Percentiles rank a stretch among this genome's conserved stretches.
These are phyloP conservation scores for California macrophylla DNA, from an alignment of 441 rosid genomes.

Conservation along the genomic window DNA sequence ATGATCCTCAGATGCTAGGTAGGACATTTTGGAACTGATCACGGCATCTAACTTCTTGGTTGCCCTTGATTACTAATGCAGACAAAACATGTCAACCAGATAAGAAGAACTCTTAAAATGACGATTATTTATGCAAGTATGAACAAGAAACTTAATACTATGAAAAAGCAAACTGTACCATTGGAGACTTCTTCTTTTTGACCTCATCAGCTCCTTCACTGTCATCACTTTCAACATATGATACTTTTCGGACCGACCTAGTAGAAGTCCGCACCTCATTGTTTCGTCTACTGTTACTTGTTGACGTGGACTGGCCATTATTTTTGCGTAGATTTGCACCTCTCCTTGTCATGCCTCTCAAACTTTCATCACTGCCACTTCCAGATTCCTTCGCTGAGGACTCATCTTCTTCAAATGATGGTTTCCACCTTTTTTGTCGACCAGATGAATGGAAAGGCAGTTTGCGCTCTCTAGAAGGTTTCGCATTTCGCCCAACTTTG, in stretches of 20 bases:
- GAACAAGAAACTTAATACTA: not conserved
- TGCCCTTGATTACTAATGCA: not conserved
- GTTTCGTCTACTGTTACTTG: slow-evolving; percentile 37
- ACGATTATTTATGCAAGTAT: not conserved
- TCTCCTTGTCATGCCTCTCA: slow-evolving; percentile 55
- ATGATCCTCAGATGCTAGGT: not conserved
- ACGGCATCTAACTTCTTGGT: not conserved
- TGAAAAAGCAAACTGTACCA: slow-evolving; percentile 41
- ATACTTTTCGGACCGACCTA: slow-evolving; percentile 88
- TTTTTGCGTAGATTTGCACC: slow-evolving; percentile 53
- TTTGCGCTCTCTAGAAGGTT: slow-evolving; percentile 43
- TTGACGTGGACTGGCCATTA: slow-evolving; percentile 37
- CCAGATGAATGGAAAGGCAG: slow-evolving; percentile 31
- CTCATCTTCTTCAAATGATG: slow-evolving; percentile 59
- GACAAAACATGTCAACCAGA: not conserved
- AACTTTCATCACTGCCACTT: slow-evolving; percentile 51
- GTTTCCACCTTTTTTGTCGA: slow-evolving; percentile 57
- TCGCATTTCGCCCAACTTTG: slow-evolving; percentile 47
- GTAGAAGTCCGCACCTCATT: slow-evolving; percentile 82
- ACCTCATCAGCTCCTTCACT: slow-evolving; percentile 89
- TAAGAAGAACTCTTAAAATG: not conserved
- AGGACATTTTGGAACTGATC: not conserved
- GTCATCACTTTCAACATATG: slow-evolving; percentile 98
- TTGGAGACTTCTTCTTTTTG: slow-evolving; percentile 53
- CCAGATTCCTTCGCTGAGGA: slow-evolving; percentile 67